Conservation (phyloP, 2,329 filamentous ascomycete genomes). For the Penicillium frequentans region DNA sequence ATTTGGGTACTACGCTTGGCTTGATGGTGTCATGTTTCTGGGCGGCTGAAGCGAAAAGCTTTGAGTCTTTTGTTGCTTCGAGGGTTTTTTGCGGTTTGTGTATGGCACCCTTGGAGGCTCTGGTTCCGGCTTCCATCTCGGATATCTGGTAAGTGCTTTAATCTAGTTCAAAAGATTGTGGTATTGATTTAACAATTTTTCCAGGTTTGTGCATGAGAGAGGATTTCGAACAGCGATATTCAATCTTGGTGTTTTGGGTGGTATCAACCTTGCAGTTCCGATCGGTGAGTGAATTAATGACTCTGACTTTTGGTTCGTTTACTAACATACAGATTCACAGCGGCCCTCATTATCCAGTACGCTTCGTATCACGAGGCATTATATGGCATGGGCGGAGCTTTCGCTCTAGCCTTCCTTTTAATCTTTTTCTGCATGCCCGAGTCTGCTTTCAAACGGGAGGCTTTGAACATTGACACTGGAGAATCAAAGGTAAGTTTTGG, state of each 20-base stretch:
- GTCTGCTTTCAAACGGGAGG: slow-evolving; percentile 37
- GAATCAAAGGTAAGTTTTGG: slow-evolving; percentile 21
- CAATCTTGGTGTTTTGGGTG: slow-evolving; percentile 44
- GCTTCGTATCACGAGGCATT: slow-evolving; percentile 34
- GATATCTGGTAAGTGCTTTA: slow-evolving; percentile 36
- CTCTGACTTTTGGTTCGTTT: background rate
- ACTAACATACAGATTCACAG: slow-evolving; percentile 16
- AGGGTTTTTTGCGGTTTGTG: slow-evolving; percentile 37
- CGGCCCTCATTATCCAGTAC: slow-evolving; percentile 41
- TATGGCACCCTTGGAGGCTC: slow-evolving; percentile 42
- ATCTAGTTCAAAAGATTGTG: too few species aligned
- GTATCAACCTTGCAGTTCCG: slow-evolving; percentile 43
- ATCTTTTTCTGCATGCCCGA: slow-evolving; percentile 48
- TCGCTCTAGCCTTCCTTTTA: slow-evolving; percentile 38
- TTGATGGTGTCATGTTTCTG: slow-evolving; percentile 39
- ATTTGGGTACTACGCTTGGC: slow-evolving; percentile 34
- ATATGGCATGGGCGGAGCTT: slow-evolving; percentile 44
- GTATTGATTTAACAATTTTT: background rate
- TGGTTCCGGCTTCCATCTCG: slow-evolving; percentile 42
- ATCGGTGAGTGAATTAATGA: slow-evolving; percentile 32
- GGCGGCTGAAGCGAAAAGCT: slow-evolving; percentile 32
- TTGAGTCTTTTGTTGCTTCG: slow-evolving; percentile 32
- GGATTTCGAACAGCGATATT: slow-evolving; percentile 43
- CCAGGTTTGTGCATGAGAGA: slow-evolving; percentile 44
- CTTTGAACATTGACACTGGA: slow-evolving; percentile 39